Conservation (phyloP, 73 alveolate genomes). For the Stentor roeselii region DNA sequence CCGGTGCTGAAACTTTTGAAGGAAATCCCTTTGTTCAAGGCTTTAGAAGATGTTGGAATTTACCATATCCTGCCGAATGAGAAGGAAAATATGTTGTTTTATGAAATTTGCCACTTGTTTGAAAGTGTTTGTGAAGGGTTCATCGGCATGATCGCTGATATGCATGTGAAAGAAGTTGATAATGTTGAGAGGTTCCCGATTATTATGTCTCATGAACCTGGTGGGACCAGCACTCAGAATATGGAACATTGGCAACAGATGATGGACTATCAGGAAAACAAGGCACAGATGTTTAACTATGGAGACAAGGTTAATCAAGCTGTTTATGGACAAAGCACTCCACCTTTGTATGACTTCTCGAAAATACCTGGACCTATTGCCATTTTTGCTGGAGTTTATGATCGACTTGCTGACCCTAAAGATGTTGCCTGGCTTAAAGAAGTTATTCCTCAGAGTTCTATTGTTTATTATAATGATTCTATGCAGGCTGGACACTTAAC, state of each 20-base stretch:
- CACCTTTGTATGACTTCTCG: not conserved
- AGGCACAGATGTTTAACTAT: not conserved
- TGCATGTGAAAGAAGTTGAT: slow-evolving; percentile 20
- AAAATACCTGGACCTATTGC: not conserved
- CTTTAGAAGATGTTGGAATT: slow-evolving; percentile 34
- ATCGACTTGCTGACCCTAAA: too few species aligned
- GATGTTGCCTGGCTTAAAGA: too few species aligned
- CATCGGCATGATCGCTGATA: not conserved
- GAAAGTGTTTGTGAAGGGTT: too few species aligned
- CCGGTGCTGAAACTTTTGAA: slow-evolving; percentile 23
- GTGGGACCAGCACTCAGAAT: slow-evolving; percentile 47
- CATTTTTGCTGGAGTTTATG: too few species aligned
- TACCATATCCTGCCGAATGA: not conserved
- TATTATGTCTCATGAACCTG: slow-evolving; percentile 50
- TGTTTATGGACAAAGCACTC: not conserved
- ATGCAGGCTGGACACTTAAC: too few species aligned
- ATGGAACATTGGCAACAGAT: slow-evolving; percentile 45
- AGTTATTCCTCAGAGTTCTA: too few species aligned
- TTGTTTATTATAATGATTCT: too few species aligned
- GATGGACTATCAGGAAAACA: slow-evolving; percentile 22
- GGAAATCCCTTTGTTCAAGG: slow-evolving; percentile 33
- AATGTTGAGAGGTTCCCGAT: slow-evolving; percentile 37
- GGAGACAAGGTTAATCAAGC: not conserved
- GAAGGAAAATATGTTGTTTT: too few species aligned
- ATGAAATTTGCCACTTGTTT: too few species aligned